phyloP scores from a whole-genome alignment of 345 rosid species.

The Eucalyptus erythrocorys region DNA sequence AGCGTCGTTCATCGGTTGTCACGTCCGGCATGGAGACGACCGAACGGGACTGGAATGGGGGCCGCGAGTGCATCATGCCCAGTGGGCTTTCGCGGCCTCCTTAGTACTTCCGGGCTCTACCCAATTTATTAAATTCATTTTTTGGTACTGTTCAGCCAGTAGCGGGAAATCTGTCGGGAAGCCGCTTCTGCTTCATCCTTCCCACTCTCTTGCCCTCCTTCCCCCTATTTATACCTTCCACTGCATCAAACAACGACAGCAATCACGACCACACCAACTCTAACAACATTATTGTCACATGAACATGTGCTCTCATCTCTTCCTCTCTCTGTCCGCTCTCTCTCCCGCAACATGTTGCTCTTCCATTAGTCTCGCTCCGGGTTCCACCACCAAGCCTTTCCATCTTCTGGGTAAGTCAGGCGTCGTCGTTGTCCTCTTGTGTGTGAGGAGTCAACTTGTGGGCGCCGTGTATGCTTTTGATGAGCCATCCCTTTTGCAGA shows the following conservation, averaged over 20 bases:
- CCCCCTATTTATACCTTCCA: not conserved
- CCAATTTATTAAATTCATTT: too few species aligned
- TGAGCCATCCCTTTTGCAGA: not conserved
- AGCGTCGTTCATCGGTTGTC: too few species aligned
- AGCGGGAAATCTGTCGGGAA: conserved; percentile 37
- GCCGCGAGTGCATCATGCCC: too few species aligned
- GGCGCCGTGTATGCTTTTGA: not conserved
- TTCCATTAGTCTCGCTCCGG: not conserved
- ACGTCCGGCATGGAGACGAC: too few species aligned
- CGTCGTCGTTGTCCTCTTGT: not conserved
- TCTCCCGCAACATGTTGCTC: not conserved
- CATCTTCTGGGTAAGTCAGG: not conserved
- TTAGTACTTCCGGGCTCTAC: too few species aligned
- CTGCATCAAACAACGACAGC: not conserved
- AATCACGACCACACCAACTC: not conserved
- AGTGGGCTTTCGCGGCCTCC: too few species aligned
- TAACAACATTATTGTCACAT: not conserved
- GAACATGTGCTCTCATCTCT: not conserved
- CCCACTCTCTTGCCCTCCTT: not conserved
- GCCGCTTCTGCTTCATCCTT: conserved; percentile 20
- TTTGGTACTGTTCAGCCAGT: conserved; percentile 14
- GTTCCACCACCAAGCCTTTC: not conserved
- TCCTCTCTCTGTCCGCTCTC: conserved; percentile 2
- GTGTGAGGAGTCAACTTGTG: not conserved
- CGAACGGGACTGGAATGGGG: too few species aligned